A percentile compares a stretch with the other conserved stretches of the same genome.
These are phyloP conservation scores for Astragalus glycyphyllos DNA, from an alignment of 306 rosid genomes.

Conservation along the genomic window DNA sequence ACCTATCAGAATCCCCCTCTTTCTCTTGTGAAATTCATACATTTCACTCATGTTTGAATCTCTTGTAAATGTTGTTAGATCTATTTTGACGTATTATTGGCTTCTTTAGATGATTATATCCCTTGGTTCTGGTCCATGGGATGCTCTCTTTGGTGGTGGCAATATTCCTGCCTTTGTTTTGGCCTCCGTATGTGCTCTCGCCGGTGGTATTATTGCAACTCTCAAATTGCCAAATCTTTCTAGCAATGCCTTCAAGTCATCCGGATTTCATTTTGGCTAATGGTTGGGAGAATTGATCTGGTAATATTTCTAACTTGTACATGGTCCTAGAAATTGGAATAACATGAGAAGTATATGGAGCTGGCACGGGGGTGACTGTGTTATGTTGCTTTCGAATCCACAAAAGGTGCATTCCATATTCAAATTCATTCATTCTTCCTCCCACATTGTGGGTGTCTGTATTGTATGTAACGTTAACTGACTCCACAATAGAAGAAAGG, in stretches of 20 bases:
- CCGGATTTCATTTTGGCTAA: constrained; percentile 84
- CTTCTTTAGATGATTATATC: constrained; percentile 79
- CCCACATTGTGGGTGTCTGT: constrained; percentile 53
- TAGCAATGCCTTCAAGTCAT: constrained; percentile 58
- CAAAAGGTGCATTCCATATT: constrained; percentile 49
- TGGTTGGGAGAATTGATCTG: constrained; percentile 14
- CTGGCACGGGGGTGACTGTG: constrained; percentile 35
- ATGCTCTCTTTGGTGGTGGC: constrained; percentile 94
- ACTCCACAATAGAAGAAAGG: constrained; percentile 44
- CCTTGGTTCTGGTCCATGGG: constrained; percentile 97
- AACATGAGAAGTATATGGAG: constrained; percentile 42
- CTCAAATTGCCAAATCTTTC: constrained; percentile 69
- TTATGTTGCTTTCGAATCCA: constrained; percentile 44
- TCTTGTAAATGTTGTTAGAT: constrained; percentile 16
- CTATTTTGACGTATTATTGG: constrained; percentile 35
- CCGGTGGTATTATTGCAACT: constrained; percentile 72
- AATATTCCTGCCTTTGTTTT: constrained; percentile 89
- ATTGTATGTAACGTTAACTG: constrained; percentile 51
- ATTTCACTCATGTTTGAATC: constrained; percentile 27
- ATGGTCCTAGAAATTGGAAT: constrained; percentile 42
- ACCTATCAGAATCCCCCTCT: neutral
- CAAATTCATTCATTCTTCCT: constrained; percentile 70
- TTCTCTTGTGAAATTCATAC: neutral
- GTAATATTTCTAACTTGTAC: constrained; percentile 40
- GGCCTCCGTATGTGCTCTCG: constrained; percentile 80